A percentile compares a stretch with the other conserved stretches of the same genome.
Evolutionary conservation across 192 early-diverging fungal species (phyloP).

Genomic region (Rhizophagus clarus): DNA sequence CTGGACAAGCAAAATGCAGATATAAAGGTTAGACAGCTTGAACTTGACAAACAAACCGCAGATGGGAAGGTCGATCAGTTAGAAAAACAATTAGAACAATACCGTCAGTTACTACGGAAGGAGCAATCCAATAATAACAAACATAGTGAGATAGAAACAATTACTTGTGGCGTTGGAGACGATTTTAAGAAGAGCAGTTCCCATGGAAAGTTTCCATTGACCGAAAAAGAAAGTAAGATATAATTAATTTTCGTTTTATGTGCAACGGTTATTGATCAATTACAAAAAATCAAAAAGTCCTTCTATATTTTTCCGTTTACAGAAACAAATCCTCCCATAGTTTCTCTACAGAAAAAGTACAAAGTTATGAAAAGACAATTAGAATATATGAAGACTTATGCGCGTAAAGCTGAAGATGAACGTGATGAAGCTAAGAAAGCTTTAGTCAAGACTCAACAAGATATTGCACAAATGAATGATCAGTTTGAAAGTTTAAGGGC

Average conservation of each 20-base stretch:
- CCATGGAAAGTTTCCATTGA: not conserved
- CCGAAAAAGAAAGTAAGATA: not conserved
- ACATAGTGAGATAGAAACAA: not conserved
- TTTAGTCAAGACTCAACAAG: not conserved
- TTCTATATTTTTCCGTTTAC: not conserved
- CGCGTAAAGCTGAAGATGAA: constrained; percentile 4
- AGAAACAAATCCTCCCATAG: not conserved
- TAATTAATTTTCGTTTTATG: not conserved
- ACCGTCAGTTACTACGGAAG: not conserved
- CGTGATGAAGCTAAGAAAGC: constrained; percentile 8
- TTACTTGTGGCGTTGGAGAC: not conserved
- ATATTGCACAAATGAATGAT: constrained; percentile 8
- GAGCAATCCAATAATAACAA: too few relatives aligned
- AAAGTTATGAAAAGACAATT: not conserved
- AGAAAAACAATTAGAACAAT: not conserved
- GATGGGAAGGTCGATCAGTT: not conserved
- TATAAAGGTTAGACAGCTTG: too few relatives aligned
- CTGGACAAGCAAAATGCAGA: too few relatives aligned
- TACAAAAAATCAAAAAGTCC: constrained; percentile 3
- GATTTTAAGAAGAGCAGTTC: not conserved
- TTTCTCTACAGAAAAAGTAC: not conserved
- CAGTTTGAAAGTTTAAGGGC: not conserved
- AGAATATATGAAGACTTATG: not conserved
- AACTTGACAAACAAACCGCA: too few relatives aligned
- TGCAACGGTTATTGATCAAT: not conserved